A percentile compares a stretch with the other conserved stretches of the same genome.
Conservation (phyloP, 2,329 filamentous ascomycete genomes). For the Xylaria sp. region DNA sequence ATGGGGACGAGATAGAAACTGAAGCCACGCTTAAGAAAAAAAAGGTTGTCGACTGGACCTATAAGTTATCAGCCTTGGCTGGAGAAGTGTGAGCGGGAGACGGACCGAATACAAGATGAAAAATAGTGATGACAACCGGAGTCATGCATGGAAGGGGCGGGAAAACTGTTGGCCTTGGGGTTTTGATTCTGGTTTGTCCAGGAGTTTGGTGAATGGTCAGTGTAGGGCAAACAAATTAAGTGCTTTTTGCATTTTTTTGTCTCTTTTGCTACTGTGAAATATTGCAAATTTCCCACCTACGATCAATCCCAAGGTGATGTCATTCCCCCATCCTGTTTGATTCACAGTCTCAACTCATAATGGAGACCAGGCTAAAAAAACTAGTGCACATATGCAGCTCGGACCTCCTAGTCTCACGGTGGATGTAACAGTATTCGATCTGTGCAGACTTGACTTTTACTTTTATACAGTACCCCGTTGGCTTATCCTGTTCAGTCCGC, state of each 20-base stretch:
- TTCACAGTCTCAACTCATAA: neutral
- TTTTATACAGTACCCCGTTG: neutral
- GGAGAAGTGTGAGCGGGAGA: constrained; percentile 9
- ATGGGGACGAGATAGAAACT: constrained; percentile 35
- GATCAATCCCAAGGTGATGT: neutral
- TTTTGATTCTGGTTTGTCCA: constrained; percentile 35
- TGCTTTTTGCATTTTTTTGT: neutral
- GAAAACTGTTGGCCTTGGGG: constrained; percentile 28
- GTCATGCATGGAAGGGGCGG: constrained; percentile 24
- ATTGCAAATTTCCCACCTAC: neutral
- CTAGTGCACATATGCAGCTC: neutral
- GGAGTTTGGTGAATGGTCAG: constrained; percentile 36
- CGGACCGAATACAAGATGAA: constrained; percentile 10
- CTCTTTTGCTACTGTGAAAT: constrained; percentile 9
- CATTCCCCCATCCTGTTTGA: neutral
- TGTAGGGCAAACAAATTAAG: constrained; percentile 30
- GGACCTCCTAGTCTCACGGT: too few species aligned
- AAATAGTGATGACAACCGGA: constrained; percentile 19
- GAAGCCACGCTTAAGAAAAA: neutral
- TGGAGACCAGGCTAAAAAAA: neutral
- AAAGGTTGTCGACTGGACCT: neutral
- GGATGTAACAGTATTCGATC: too few species aligned
- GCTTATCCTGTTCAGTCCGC: neutral
- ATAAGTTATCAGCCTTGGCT: constrained; percentile 7
- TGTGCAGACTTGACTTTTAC: neutral